Evolutionary conservation across 23 red algal species (phyloP).

Genomic region (Gracilaria gracilis): DNA sequence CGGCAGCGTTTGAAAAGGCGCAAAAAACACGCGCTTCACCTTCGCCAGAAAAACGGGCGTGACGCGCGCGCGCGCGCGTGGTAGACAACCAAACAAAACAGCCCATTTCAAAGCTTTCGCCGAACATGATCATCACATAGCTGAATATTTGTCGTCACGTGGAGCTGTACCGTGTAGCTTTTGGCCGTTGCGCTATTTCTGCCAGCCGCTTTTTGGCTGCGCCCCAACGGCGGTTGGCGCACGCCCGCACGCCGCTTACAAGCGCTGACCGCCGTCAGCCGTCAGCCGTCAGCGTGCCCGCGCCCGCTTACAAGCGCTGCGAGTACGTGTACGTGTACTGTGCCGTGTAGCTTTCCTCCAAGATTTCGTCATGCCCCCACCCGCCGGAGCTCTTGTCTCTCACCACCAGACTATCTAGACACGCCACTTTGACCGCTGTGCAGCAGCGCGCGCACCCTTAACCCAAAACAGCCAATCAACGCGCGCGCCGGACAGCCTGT

Average conservation of each 20-base stretch:
- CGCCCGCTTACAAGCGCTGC: background rate
- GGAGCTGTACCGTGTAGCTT: background rate
- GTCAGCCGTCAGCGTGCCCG: background rate
- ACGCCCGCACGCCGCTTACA: background rate
- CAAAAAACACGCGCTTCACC: background rate
- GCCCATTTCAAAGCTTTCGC: no score
- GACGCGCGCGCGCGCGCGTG: background rate
- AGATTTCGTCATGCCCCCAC: no score
- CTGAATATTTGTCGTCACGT: conserved; percentile 1
- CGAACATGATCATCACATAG: no score
- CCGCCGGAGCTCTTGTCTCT: no score
- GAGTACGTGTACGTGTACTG: background rate
- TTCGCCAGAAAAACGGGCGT: background rate
- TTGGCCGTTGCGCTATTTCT: background rate
- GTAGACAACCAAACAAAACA: no score
- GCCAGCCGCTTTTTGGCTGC: background rate
- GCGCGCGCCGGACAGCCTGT: background rate
- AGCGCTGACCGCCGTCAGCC: background rate
- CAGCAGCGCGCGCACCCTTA: no score
- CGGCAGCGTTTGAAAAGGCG: background rate
- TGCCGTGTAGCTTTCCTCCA: no score
- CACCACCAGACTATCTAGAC: no score
- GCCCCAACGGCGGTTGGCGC: background rate
- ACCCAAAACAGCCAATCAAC: background rate
- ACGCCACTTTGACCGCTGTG: no score